Base-by-base conservation (phyloP, 306 rosid species). In the Leucaena leucocephala region DNA sequence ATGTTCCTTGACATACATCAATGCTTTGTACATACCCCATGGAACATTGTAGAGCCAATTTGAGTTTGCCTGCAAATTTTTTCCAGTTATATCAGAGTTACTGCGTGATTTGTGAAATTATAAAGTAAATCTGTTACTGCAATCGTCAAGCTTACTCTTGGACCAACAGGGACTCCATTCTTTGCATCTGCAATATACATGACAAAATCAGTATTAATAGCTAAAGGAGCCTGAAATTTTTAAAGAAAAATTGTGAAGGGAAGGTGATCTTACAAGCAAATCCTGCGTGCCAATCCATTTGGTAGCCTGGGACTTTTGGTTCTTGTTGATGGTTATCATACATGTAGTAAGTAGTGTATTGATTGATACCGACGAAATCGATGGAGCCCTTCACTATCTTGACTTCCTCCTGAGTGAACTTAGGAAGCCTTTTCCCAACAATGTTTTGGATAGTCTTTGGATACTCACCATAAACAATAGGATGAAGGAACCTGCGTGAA, bases 41-140 rank as follows among this genome's bases (percentile, higher is more conserved):
- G 98, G 97, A 3, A 95, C 98, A 58, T 88, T 85, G 89, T 92
- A 95, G 40, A 95, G 95, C 98, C 98, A 95, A 68, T 58, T 80
- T 33, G 97, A 92, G 82, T 92, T 0, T 67, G 92, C 98, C 97
- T 94, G 86, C 42, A 82, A 76, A 79, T n/a, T 54, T 33, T 12
- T 72, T 52, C 36, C 48, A 80, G 38, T 58, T 71, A 27, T 13
- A 36, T 46, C 15, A 59, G 50, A 76, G 64, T 57, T 45, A 73
- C 58, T 72, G 45, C 61, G 73, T 63, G 72, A 38, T 40, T 43
- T 21, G 11, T 69, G 63, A 49, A 78, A 22, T 69, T 27, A 57
- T 38, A 46, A 79, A 50, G 71, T 9, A 63, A 27, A 67, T 67
- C 40, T 39, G 33, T 21, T 6, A 78, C n/a, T 17, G 71, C 48